Percentiles rank a stretch among this genome's conserved stretches.
These are phyloP conservation scores for Corynespora cassiicola DNA, from an alignment of 2,329 filamentous ascomycete species.

Conservation along the genomic window DNA sequence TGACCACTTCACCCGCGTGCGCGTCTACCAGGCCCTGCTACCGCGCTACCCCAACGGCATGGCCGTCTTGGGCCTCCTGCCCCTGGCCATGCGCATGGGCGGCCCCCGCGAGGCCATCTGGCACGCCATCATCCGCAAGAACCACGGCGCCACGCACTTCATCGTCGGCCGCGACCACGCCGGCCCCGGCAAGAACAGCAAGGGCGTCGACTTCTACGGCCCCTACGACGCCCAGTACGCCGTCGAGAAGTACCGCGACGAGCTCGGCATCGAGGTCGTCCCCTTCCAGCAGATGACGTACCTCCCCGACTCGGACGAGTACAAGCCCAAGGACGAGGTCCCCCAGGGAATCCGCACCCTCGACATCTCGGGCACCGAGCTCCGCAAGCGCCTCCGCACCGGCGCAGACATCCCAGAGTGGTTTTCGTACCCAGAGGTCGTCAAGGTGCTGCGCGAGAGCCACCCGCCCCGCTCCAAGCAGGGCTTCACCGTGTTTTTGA, in stretches of 20 bases:
- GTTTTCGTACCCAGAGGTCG: conserved; percentile 99
- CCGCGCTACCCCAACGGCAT: conserved; percentile 98
- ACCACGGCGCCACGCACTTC: conserved; percentile 98
- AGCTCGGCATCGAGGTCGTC: conserved; percentile 98
- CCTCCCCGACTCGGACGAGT: conserved; percentile 95
- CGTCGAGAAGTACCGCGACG: conserved; percentile 93
- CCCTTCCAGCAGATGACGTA: conserved; percentile 99
- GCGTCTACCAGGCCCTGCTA: conserved; percentile 96
- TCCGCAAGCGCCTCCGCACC: conserved; percentile 87
- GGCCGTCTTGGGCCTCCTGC: conserved; percentile 93
- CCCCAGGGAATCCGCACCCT: conserved; percentile 78
- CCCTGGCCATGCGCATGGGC: conserved; percentile 98
- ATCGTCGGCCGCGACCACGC: conserved; percentile 99
- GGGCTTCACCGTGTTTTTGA: conserved; percentile 98
- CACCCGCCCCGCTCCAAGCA: conserved; percentile 90
- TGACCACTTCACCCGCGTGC: conserved; percentile 98
- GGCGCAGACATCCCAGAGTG: conserved; percentile 97
- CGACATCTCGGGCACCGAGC: conserved; percentile 70
- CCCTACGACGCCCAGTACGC: conserved; percentile 97
- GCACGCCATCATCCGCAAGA: conserved; percentile 99
- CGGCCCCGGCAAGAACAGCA: conserved; percentile 96
- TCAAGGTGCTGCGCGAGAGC: conserved; percentile 93
- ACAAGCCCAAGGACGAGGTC: conserved; percentile 91
- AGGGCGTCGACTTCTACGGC: conserved; percentile 96
- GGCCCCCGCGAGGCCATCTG: conserved; percentile 98